Conservation (phyloP, 2,329 filamentous ascomycete genomes). For the Diaporthe batatas region DNA sequence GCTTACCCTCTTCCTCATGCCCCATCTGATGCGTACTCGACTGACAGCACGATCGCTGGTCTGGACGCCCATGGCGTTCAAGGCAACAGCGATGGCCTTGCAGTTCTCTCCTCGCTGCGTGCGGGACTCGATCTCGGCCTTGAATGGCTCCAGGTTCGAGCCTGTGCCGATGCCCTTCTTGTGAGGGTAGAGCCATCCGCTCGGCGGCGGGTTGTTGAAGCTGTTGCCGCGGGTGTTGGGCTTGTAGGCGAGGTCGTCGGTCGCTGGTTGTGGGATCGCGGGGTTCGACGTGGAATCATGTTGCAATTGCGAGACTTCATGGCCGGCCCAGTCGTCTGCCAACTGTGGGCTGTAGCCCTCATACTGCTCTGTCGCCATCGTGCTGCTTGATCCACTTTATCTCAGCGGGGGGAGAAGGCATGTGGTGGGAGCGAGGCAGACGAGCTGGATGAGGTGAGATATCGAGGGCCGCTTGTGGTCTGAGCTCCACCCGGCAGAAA, state of each 20-base stretch:
- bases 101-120: slow-evolving; percentile 44
- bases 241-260: slow-evolving; percentile 34
- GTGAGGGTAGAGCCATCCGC: slow-evolving; percentile 40
- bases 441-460: slow-evolving; percentile 25
- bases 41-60: slow-evolving; percentile 44
- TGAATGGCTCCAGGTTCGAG: slow-evolving; percentile 42
- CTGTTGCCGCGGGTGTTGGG: slow-evolving; percentile 21
- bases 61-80: slow-evolving; percentile 42
- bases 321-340: background rate
- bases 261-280: background rate
- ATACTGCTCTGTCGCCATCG: slow-evolving; percentile 26
- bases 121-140: slow-evolving; percentile 42
- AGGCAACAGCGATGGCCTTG: slow-evolving; percentile 43
- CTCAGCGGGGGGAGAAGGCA: slow-evolving; percentile 20
- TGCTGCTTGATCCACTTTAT: background rate
- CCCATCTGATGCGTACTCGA: slow-evolving; percentile 44
- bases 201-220: slow-evolving; percentile 34
- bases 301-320: slow-evolving; percentile 5
- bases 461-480: background rate
- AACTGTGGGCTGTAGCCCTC: background rate
- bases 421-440: background rate
- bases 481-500: background rate
- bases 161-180: slow-evolving; percentile 39
- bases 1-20: slow-evolving; percentile 43
- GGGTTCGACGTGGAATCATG: background rate